Percentiles rank a stretch among this genome's conserved stretches.
Conservation (phyloP, 805 yeast species). For the Myxozyma neotropica region DNA sequence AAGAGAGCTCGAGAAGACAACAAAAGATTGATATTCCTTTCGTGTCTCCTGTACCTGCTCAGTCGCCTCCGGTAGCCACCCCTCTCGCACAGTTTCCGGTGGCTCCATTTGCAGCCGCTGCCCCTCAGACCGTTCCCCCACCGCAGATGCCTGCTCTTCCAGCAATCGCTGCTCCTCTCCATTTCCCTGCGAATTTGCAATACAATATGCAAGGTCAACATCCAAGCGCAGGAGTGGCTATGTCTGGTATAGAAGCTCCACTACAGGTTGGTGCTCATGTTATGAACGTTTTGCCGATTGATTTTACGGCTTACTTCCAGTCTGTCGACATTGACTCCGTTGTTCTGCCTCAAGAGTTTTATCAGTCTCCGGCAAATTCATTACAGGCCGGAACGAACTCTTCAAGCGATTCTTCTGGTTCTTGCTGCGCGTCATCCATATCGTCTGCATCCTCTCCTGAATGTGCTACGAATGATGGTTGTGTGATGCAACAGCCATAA, state of each 20-base stretch:
- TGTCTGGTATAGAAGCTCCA: not conserved
- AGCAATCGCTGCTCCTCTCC: no score
- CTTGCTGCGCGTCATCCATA: slow-evolving; percentile 17
- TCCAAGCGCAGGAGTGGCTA: not conserved
- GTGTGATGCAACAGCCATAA: not conserved
- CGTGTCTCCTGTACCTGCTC: not conserved
- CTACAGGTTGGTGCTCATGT: not conserved
- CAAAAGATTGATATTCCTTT: not conserved
- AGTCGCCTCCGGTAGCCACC: not conserved
- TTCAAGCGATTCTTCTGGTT: slow-evolving; percentile 10
- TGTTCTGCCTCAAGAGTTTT: slow-evolving; percentile 1
- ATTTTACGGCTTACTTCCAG: slow-evolving; percentile 29
- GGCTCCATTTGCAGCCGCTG: not conserved
- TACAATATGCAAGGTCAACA: not conserved
- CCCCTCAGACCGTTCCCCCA: not conserved
- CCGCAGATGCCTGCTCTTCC: not conserved
- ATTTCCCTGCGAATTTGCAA: no score
- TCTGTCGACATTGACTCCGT: slow-evolving; percentile 17
- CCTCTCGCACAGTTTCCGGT: not conserved
- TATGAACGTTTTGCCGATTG: slow-evolving; percentile 12
- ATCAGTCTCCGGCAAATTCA: not conserved
- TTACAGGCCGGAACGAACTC: not conserved
- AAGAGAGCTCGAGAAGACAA: not conserved
- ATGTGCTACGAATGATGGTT: not conserved
- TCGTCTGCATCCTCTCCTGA: slow-evolving; percentile 21